These are phyloP conservation scores for Medicago lupulina DNA, from an alignment of 306 rosid species.

Conservation along the genomic window DNA sequence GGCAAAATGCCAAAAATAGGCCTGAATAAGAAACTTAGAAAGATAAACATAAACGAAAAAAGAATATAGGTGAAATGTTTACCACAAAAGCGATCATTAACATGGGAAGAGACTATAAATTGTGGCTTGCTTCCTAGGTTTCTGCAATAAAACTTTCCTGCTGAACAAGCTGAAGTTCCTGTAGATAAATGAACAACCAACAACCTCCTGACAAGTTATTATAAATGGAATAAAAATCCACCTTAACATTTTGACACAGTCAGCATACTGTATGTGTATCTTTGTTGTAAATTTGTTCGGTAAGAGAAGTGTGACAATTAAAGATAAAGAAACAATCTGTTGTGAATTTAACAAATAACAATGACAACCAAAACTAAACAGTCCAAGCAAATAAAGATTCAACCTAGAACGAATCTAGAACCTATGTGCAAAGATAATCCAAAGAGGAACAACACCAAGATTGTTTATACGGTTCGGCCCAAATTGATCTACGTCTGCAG, in stretches of 20 bases:
- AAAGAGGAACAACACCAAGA: too few species aligned
- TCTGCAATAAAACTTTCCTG: slow-evolving; percentile 76
- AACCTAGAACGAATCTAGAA: too few species aligned
- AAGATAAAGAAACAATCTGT: slow-evolving; percentile 17
- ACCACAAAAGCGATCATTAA: slow-evolving; percentile 89
- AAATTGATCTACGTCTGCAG: too few species aligned
- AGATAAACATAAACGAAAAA: not conserved
- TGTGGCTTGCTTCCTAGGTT: slow-evolving; percentile 85
- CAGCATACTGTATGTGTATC: too few species aligned
- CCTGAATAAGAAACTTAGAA: slow-evolving; percentile 11
- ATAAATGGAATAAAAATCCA: slow-evolving; percentile 12
- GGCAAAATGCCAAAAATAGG: slow-evolving; percentile 12
- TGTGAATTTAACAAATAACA: too few species aligned
- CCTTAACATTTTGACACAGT: not conserved
- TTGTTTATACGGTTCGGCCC: too few species aligned
- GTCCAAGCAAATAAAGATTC: too few species aligned
- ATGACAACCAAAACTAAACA: too few species aligned
- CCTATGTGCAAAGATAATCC: too few species aligned
- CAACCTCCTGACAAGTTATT: slow-evolving; percentile 34
- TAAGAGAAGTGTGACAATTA: slow-evolving; percentile 2
- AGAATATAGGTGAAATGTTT: slow-evolving; percentile 39
- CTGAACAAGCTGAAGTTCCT: slow-evolving; percentile 93
- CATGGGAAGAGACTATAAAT: slow-evolving; percentile 78
- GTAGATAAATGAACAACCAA: slow-evolving; percentile 37
- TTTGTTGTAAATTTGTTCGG: too few species aligned